Evolutionary conservation across 2,329 filamentous ascomycete species (phyloP), one percentile per base, ranked within the genome.

Genomic region (Alternaria sp.): DNA sequence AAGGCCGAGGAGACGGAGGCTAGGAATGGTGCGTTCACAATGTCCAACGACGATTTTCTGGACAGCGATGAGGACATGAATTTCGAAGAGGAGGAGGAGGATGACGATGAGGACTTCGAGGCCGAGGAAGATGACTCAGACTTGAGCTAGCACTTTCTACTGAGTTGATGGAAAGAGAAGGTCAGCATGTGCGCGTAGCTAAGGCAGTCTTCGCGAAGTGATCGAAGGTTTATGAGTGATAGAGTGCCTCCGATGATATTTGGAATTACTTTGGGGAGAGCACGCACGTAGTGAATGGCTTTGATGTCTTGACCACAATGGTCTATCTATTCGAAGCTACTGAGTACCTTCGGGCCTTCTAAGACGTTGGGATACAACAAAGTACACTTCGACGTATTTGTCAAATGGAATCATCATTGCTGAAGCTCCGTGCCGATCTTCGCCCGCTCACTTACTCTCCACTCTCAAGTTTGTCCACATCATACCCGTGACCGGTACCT

Each of bases 401-500:
- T 11, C 8, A 18, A 18, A 41, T 41, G 9, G 0, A 41, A 41
- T 11, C 8, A 18, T 41, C 5, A 2, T 41, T 9, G 9, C 37
- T 41, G 0, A 41, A 41, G 5, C 37, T 41, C 37, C 0, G n/a
- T 18, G 37, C n/a, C 37, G 37, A 41, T 14, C 21, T 41, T 21
- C 30, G 23, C 14, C 14, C 5, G 7, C 33, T 53, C 49, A 53
- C 49, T 53, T 53, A 37, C 20, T 37, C 49, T 37, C 49, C 20
- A 53, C 49, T 25, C 49, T 44, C 4, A 59, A 50, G 9, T 58
- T 65, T n/a, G 51, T 59, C 64, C 68, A 71, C 55, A 70, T 63
- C 21, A 69, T 30, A 18, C 49, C 14, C 2, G 68, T 64, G 2
- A 46, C 55, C 8, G 55, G 61, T 1, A 71, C 56, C 28, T 67